These are phyloP conservation scores for Conticribra weissflogii DNA, from an alignment of 108 stramenopile species.

Conservation along the genomic window DNA sequence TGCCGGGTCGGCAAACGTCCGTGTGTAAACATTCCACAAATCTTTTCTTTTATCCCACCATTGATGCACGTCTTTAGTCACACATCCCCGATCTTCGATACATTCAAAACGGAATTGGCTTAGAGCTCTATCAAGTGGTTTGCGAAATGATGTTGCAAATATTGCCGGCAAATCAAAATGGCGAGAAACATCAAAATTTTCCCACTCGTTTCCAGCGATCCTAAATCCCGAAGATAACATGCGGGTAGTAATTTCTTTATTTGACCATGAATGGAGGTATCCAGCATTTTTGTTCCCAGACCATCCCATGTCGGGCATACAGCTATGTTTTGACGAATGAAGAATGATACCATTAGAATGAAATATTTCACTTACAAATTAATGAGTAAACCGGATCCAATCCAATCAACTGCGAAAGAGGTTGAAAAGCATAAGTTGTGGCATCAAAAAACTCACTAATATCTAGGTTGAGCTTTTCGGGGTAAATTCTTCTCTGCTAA, in stretches of 20 bases:
- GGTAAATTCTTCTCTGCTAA: conserved; percentile 75
- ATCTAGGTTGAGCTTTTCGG: conserved; percentile 51
- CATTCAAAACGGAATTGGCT: conserved; percentile 89
- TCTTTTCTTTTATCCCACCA: conserved; percentile 75
- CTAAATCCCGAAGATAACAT: conserved; percentile 52
- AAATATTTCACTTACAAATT: too few species aligned
- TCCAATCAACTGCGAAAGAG: too few species aligned
- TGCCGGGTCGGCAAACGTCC: conserved; percentile 64
- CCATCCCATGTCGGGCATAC: conserved; percentile 77
- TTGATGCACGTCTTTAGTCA: conserved; percentile 59
- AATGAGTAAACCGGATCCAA: too few species aligned
- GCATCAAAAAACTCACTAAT: conserved; percentile 41
- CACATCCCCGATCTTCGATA: conserved; percentile 80
- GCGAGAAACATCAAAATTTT: conserved; percentile 62
- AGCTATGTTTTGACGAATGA: conserved; percentile 8
- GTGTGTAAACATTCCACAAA: conserved; percentile 78
- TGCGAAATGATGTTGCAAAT: conserved; percentile 82
- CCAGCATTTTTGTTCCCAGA: conserved; percentile 57
- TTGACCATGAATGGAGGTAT: conserved; percentile 60
- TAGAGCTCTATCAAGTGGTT: conserved; percentile 78
- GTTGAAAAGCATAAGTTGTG: too few species aligned
- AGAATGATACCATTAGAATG: too few species aligned
- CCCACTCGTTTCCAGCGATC: conserved; percentile 88
- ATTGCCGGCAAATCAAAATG: conserved; percentile 78
- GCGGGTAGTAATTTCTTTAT: conserved; percentile 57